These are phyloP conservation scores for Penicillium sp. DNA, from an alignment of 2,329 filamentous ascomycete species.

Conservation along the genomic window DNA sequence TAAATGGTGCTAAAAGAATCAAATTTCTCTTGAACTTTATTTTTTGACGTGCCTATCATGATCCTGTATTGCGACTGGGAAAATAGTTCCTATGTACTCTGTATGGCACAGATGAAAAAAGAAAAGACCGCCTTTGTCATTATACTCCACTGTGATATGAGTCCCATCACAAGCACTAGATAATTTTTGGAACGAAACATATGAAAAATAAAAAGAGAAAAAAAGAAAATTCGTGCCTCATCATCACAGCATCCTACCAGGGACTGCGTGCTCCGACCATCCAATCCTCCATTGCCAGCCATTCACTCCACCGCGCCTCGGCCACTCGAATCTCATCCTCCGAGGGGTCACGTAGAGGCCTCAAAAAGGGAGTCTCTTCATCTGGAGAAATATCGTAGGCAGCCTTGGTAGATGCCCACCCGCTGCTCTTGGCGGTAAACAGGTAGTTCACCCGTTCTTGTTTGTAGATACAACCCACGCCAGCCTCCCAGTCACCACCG, in stretches of 20 bases:
- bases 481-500: constrained; percentile 77
- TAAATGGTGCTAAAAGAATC: background rate
- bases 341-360: constrained; percentile 69
- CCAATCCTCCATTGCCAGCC: constrained; percentile 97
- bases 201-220: background rate
- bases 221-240: constrained; percentile 23
- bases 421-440: constrained; percentile 88
- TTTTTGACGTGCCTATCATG: background rate
- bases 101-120: background rate
- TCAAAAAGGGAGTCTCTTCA: constrained; percentile 81
- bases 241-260: constrained; percentile 25
- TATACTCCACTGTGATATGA: constrained; percentile 4
- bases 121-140: background rate
- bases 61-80: background rate
- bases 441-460: constrained; percentile 89
- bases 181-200: constrained; percentile 2
- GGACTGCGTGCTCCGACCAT: constrained; percentile 73
- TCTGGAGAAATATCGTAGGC: constrained; percentile 83
- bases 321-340: constrained; percentile 78
- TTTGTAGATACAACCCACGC: constrained; percentile 78
- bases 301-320: constrained; percentile 85
- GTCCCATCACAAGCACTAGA: background rate
- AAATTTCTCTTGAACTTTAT: background rate
- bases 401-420: constrained; percentile 82
- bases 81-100: background rate